Conservation (phyloP, 495 filamentous ascomycete species). For the Neurospora africana region DNA sequence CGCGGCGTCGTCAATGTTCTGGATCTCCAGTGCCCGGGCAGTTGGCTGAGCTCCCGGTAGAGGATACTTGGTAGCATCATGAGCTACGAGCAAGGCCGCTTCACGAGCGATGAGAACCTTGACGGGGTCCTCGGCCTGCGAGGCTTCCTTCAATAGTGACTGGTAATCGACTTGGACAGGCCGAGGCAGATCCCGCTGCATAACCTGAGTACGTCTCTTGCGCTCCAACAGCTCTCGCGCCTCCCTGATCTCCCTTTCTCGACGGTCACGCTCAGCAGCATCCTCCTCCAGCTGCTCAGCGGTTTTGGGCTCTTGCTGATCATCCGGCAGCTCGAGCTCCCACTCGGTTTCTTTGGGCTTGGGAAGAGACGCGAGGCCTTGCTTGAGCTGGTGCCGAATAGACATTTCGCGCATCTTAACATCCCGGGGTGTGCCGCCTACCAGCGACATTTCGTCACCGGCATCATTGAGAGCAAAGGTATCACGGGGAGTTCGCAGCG, state of each 20-base stretch:
- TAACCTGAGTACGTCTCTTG: slow-evolving; percentile 75
- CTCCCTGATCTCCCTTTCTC: slow-evolving; percentile 56
- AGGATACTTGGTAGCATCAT: slow-evolving; percentile 69
- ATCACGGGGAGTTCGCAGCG: slow-evolving; percentile 84
- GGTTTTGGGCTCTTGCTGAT: slow-evolving; percentile 51
- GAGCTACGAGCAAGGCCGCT: slow-evolving; percentile 64
- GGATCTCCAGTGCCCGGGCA: slow-evolving; percentile 48
- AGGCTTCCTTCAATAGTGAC: slow-evolving; percentile 50
- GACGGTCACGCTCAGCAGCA: slow-evolving; percentile 67
- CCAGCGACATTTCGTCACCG: slow-evolving; percentile 51
- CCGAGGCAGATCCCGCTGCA: slow-evolving; percentile 75
- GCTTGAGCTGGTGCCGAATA: slow-evolving; percentile 56
- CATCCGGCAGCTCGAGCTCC: slow-evolving; percentile 86
- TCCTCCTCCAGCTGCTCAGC: slow-evolving; percentile 62
- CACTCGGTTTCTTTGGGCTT: slow-evolving; percentile 86
- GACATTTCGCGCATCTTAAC: slow-evolving; percentile 63
- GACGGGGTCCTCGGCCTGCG: slow-evolving; percentile 22
- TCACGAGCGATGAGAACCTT: slow-evolving; percentile 59
- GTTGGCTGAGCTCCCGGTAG: slow-evolving; percentile 53
- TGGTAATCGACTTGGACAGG: slow-evolving; percentile 64
- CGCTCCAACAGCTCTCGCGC: slow-evolving; percentile 67
- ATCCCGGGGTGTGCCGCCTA: slow-evolving; percentile 70
- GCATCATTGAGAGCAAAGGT: slow-evolving; percentile 73
- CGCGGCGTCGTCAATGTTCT: slow-evolving; percentile 57
- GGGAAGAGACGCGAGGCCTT: slow-evolving; percentile 70